A percentile compares a stretch with the other conserved stretches of the same genome.
phyloP scores from a whole-genome alignment of 2,329 filamentous ascomycete genomes.

The Ceratocystis colombiana region DNA sequence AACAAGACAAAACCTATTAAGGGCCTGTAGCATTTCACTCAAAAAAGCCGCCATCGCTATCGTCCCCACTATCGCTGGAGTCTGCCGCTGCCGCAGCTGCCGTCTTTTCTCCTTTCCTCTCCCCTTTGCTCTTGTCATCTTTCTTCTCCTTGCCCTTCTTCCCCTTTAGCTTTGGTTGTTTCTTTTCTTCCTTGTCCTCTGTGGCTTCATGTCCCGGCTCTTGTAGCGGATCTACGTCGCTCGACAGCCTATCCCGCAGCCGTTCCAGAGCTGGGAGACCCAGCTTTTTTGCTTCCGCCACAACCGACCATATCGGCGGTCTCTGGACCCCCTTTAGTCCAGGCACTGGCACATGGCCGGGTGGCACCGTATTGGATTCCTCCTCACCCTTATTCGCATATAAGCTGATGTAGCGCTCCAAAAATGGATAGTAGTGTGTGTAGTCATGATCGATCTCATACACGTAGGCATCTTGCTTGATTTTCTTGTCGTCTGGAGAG shows the following conservation, averaged over 20 bases:
- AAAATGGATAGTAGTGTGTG: conserved; percentile 59
- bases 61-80: conserved; percentile 38
- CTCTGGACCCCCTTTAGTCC: conserved; percentile 29
- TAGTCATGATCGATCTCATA: conserved; percentile 68
- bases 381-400: conserved; percentile 41
- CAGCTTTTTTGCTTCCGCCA: conserved; percentile 55
- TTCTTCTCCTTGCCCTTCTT: conserved; percentile 28
- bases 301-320: conserved; percentile 55
- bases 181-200: conserved; percentile 27
- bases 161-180: conserved; percentile 14
- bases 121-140: conserved; percentile 33
- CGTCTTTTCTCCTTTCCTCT: conserved; percentile 31
- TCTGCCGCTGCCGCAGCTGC: conserved; percentile 26
- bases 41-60: conserved; percentile 51
- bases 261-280: conserved; percentile 43
- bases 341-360: conserved; percentile 34
- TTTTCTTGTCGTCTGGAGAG: conserved; percentile 41
- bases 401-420: conserved; percentile 58
- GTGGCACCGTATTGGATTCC: conserved; percentile 34
- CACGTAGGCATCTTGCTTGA: conserved; percentile 52
- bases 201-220: conserved; percentile 26
- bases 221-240: conserved; percentile 27
- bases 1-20: background rate
- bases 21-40: conserved; percentile 32
- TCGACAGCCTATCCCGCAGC: conserved; percentile 44